These are phyloP conservation scores for Dacryopinax primogenitus DNA, from an alignment of 768 basidiomycete species.

Conservation along the genomic window DNA sequence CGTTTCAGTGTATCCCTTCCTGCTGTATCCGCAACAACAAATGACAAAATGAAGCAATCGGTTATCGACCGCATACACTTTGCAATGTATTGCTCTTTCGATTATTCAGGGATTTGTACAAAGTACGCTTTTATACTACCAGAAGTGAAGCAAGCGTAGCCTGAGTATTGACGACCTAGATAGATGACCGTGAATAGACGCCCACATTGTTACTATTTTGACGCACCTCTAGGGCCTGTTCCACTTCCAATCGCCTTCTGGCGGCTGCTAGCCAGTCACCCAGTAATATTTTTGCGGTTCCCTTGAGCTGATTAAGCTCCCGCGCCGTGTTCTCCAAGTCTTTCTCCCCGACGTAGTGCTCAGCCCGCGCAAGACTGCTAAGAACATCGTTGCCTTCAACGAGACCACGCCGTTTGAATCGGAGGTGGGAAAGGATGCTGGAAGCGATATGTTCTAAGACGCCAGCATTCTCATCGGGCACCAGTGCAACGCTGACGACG, in stretches of 20 bases:
- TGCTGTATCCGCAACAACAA: no score
- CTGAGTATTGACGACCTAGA: conserved; percentile 66
- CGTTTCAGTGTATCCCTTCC: no score
- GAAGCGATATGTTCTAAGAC: conserved; percentile 77
- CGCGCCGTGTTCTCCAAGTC: conserved; percentile 77
- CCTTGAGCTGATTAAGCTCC: conserved; percentile 81
- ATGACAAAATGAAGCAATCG: no score
- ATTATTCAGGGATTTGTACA: background rate
- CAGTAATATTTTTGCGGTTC: conserved; percentile 54
- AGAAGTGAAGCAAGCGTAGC: conserved; percentile 71
- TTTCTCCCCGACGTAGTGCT: conserved; percentile 81
- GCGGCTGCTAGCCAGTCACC: conserved; percentile 86
- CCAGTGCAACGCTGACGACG: conserved; percentile 77
- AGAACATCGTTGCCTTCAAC: conserved; percentile 70
- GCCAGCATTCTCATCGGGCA: conserved; percentile 82
- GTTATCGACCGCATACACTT: no score
- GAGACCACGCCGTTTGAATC: conserved; percentile 69
- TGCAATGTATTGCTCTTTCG: background rate
- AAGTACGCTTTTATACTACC: conserved; percentile 38
- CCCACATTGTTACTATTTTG: conserved; percentile 1
- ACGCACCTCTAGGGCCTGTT: conserved; percentile 76
- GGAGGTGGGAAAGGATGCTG: conserved; percentile 56
- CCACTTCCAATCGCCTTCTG: conserved; percentile 71
- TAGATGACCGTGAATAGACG: conserved; percentile 15
- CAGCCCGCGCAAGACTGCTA: conserved; percentile 76